Base-by-base conservation (phyloP, 305 asterid genomes). In the Fraxinus dipetala region DNA sequence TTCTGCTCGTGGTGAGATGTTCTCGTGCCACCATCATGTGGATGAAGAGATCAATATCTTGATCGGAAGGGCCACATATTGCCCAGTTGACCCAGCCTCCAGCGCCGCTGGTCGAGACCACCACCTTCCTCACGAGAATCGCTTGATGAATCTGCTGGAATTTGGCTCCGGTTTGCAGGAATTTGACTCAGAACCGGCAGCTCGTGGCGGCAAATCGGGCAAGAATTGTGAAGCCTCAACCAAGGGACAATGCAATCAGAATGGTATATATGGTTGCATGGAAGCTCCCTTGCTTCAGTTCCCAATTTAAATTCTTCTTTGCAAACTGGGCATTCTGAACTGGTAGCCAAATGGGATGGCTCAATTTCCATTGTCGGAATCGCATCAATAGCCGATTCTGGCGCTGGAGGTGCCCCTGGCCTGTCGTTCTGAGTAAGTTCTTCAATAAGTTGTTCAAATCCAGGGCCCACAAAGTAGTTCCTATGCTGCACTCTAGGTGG, bases 161-260 rank as follows among this genome's bases (percentile, higher is more conserved):
- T 74, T n/a, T 61, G 84, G 9, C 36, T 0, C 1, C 36, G 36
- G 36, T 34, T 34, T 14, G 69, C 87, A 9, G 4, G 76, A 30
- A 22, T 74, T n/a, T 61, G 83, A 11, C 36, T 0, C 1, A 83
- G 85, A 30, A 84, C 79, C 4, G 79, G 83, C 82, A 92, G 75
- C 79, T 84, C 92, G 0, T 85, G 85, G 36, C 98, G 92, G 81
- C 99, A 96, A 80, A 96, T 96, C 0, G 98, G 99, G 81, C 99
- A 96, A 6, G 98, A 89, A 85, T 96, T 96, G 84, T 96, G 98
- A 82, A 93, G 95, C 93, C 95, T 90, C 80, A 96, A 89, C 99
- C 99, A 94, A 4, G 99, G 98, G 10, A 94, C 90, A 11, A 94
- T 92, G 85, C 99, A 96, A 35, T 96, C 97, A 0, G 92, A 92